These are phyloP conservation scores for Plectranthus barbatus DNA, from an alignment of 257 asterid species.

Conservation along the genomic window DNA sequence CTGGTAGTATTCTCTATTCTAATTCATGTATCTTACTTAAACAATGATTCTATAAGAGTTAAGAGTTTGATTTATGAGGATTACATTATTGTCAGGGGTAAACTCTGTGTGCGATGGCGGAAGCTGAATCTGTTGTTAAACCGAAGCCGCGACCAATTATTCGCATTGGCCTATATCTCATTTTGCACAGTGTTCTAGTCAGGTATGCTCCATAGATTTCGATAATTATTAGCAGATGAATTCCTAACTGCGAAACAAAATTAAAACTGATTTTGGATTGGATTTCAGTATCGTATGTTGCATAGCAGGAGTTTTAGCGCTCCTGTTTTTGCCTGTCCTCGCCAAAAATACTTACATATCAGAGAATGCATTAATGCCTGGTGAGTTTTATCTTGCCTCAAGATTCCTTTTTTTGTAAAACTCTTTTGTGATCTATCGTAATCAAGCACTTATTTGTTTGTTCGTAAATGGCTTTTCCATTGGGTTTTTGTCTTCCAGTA, in stretches of 20 bases:
- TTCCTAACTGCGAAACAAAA: background rate
- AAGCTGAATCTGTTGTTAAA: slow-evolving; percentile 26
- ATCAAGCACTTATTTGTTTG: background rate
- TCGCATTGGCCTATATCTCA: slow-evolving; percentile 67
- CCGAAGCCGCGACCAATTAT: slow-evolving; percentile 80
- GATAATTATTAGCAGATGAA: background rate
- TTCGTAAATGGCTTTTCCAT: background rate
- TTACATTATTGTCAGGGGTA: background rate
- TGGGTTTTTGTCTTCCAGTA: background rate
- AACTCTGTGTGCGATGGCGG: slow-evolving; percentile 72
- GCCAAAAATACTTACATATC: slow-evolving; percentile 87
- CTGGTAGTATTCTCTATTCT: background rate
- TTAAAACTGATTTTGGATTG: slow-evolving; percentile 10
- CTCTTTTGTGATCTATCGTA: slow-evolving; percentile 5
- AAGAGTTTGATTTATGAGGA: background rate
- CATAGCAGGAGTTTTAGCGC: slow-evolving; percentile 66
- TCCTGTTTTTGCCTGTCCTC: slow-evolving; percentile 73
- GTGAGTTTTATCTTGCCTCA: slow-evolving; percentile 29
- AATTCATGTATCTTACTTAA: background rate
- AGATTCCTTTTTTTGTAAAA: background rate
- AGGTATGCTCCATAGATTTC: slow-evolving; percentile 33
- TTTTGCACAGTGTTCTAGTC: slow-evolving; percentile 56
- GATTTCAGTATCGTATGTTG: slow-evolving; percentile 64
- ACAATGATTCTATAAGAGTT: background rate
- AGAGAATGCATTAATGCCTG: slow-evolving; percentile 97